Evolutionary conservation across 768 basidiomycete species (phyloP), one percentile per base, ranked within the genome.

Genomic region (Tylopilus cervinicoccineus): DNA sequence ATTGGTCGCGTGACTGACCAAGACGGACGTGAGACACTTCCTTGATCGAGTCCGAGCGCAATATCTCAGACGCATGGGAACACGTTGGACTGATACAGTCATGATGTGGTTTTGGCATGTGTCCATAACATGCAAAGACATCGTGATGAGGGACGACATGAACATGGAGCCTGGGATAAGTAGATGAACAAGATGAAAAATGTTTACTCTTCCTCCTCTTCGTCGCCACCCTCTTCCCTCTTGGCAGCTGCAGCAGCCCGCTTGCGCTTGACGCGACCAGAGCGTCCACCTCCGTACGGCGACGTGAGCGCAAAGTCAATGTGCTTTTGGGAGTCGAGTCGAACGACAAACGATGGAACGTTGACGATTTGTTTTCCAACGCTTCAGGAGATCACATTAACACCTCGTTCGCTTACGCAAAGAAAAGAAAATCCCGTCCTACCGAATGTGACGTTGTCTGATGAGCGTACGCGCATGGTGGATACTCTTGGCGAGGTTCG

Each of bases 331-430:
- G 93, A 95, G 79, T 97, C 96, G 60, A 98, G 88, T 73, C 96
- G 93, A 61, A 99, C 95, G 67, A 97, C 89, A 71, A 98, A 98
- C 4, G 94, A 97, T 17, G 95, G 95, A 47, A 97, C 89, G 74
- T 96, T 93, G 76, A 99, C 96, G 55, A 97, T 91, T 73, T 99
- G 96, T 75, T 93, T 95, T 70, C 96, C 96, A 66, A 98, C 96
- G 47, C 91, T 92, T 41, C 22, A 39, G n/a, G 27, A 28, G 24
- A 48, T 24, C 39, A 13, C 6, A 27, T 54, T 14, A 61, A 47
- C 17, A 14, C 38, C 23, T n/a, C 6, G 2, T 26, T 14, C 20
- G 19, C n/a, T 17, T 17, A 24, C 1, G 10, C 7, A 14, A 20
- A 38, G 7, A n/a, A n/a, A n/a, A 11, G 19, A 27, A 26, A 11